Conservation (phyloP, 805 yeast genomes). For the Pichia californica region DNA sequence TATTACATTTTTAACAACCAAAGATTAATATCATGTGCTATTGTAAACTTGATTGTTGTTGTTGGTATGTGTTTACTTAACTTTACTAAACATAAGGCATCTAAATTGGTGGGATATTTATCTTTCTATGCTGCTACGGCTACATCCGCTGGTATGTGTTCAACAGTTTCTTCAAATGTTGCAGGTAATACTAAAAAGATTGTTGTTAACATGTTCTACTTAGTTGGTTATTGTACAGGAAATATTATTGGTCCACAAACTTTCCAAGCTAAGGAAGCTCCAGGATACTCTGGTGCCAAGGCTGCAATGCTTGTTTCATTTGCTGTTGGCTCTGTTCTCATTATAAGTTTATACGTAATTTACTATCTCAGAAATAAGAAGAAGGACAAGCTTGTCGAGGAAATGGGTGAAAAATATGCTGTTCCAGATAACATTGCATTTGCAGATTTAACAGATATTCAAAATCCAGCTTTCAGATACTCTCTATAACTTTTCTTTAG, state of each 20-base stretch:
- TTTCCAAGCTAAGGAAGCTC: conserved; percentile 41
- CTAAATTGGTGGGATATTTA: conserved; percentile 21
- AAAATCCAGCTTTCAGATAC: conserved; percentile 1
- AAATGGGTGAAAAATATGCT: conserved; percentile 6
- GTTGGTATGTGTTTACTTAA: conserved; percentile 29
- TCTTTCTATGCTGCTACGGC: conserved; percentile 21
- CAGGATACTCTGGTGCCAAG: conserved; percentile 37
- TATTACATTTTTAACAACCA: background rate
- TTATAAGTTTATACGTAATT: conserved; percentile 32
- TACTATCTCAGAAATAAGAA: conserved; percentile 14
- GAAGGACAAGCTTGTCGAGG: conserved; percentile 25
- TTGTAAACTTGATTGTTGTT: conserved; percentile 20
- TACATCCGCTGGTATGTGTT: conserved; percentile 22
- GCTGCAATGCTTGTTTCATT: conserved; percentile 39
- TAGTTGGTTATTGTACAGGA: conserved; percentile 41
- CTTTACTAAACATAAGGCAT: conserved; percentile 23
- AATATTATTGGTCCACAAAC: conserved; percentile 48
- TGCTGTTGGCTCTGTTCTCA: conserved; percentile 29
- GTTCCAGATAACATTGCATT: conserved; percentile 23
- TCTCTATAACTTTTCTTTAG: background rate
- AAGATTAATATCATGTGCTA: conserved; percentile 9
- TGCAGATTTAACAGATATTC: conserved; percentile 17
- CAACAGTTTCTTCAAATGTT: conserved; percentile 39
- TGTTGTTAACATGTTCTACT: conserved; percentile 37
- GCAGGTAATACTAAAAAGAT: conserved; percentile 55